phyloP scores from a whole-genome alignment of 768 basidiomycete species.

The Mycena chlorophos region DNA sequence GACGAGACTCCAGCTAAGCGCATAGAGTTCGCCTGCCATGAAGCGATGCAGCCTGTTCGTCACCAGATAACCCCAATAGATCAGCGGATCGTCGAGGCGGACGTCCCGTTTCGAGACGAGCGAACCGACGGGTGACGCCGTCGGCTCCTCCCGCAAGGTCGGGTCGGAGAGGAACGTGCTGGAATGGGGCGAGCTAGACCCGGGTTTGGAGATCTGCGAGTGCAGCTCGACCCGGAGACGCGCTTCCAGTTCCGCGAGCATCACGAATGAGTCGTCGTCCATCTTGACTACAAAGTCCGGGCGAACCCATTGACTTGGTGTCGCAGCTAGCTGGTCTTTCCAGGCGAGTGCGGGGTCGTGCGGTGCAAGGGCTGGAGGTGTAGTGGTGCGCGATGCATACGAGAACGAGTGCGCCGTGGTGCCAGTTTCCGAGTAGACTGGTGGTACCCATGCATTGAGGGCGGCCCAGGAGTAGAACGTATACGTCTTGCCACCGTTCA shows the following conservation, averaged over 20 bases:
- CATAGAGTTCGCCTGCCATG: conserved; percentile 96
- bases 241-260: conserved; percentile 93
- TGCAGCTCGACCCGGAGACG: conserved; percentile 79
- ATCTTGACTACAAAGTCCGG: conserved; percentile 94
- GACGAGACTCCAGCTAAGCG: conserved; percentile 84
- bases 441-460: conserved; percentile 87
- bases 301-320: conserved; percentile 67
- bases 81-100: conserved; percentile 55
- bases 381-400: conserved; percentile 59
- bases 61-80: conserved; percentile 90
- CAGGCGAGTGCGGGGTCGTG: conserved; percentile 70
- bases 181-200: conserved; percentile 15
- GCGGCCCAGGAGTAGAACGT: conserved; percentile 93
- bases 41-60: conserved; percentile 85
- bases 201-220: conserved; percentile 25
- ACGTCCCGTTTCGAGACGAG: conserved; percentile 8
- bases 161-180: not conserved
- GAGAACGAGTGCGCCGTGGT: conserved; percentile 54
- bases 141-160: conserved; percentile 9
- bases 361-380: conserved; percentile 61
- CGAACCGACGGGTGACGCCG: conserved; percentile 3
- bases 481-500: conserved; percentile 94
- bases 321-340: conserved; percentile 44
- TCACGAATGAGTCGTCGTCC: conserved; percentile 94
- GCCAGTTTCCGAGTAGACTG: conserved; percentile 56